These are phyloP conservation scores for Neurospora pannonica DNA, from an alignment of 495 filamentous ascomycete species.

Conservation along the genomic window DNA sequence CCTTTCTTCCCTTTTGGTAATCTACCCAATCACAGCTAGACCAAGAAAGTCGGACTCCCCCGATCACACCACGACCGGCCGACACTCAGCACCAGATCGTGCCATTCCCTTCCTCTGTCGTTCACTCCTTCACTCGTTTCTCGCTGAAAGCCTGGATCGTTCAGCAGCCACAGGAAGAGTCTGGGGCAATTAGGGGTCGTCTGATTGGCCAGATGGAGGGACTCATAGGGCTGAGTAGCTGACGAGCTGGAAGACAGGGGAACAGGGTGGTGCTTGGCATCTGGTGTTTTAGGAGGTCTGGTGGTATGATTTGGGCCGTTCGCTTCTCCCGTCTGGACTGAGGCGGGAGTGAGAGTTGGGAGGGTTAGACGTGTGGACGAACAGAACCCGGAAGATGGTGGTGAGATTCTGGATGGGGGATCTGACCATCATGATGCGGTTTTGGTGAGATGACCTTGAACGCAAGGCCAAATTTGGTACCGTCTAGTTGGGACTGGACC, in stretches of 20 bases:
- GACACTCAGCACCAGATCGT: conserved; percentile 6
- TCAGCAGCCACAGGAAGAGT: neutral
- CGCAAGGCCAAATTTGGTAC: neutral
- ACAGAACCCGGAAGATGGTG: neutral
- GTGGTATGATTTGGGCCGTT: conserved; percentile 7
- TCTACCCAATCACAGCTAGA: neutral
- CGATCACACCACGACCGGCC: conserved; percentile 9
- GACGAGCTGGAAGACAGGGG: neutral
- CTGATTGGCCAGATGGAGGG: neutral
- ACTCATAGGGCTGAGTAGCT: neutral
- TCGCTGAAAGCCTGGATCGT: neutral
- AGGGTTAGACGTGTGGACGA: neutral
- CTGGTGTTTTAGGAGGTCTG: conserved; percentile 8
- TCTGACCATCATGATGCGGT: neutral
- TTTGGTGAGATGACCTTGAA: neutral
- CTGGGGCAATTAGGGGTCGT: neutral
- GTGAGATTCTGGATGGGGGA: neutral
- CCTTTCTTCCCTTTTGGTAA: neutral
- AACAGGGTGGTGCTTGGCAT: conserved; percentile 1
- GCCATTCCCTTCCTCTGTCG: neutral
- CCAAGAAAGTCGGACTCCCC: conserved; percentile 4
- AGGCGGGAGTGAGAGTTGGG: neutral
- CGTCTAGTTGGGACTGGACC: neutral
- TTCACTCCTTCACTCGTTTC: neutral
- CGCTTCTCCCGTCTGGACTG: neutral